Percentiles rank a stretch among this genome's conserved stretches.
These are phyloP conservation scores for Salix purpurea DNA, from an alignment of 345 rosid genomes.

Conservation along the genomic window DNA sequence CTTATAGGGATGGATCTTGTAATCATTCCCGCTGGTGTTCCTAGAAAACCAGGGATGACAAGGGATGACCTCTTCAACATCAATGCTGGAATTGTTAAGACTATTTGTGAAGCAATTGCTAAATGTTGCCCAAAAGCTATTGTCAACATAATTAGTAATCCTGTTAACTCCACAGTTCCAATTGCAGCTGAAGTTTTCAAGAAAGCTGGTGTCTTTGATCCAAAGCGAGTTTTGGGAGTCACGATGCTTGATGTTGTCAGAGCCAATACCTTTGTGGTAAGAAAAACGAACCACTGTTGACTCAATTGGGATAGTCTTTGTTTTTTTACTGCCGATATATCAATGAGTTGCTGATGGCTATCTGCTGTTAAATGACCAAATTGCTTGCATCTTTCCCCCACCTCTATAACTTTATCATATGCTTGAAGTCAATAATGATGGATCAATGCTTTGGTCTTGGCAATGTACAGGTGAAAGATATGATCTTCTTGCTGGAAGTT, in stretches of 20 bases:
- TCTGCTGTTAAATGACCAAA: not conserved
- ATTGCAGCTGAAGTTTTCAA: conserved; percentile 92
- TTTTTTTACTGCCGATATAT: not conserved
- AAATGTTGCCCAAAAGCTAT: conserved; percentile 78
- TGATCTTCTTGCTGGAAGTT: too few relatives aligned
- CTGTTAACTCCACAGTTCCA: conserved; percentile 94
- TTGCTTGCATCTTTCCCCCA: not conserved
- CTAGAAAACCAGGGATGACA: conserved; percentile 98
- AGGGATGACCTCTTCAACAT: conserved; percentile 97
- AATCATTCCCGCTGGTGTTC: conserved; percentile 93
- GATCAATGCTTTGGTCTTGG: not conserved
- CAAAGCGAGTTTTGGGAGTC: conserved; percentile 82
- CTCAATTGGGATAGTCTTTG: not conserved
- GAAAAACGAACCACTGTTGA: conserved; percentile 4
- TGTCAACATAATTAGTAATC: conserved; percentile 88
- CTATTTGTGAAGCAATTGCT: conserved; percentile 80
- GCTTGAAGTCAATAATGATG: not conserved
- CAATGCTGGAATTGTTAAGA: conserved; percentile 90
- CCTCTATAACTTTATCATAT: not conserved
- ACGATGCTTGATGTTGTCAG: conserved; percentile 96
- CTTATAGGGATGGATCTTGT: conserved; percentile 89
- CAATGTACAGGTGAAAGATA: not conserved
- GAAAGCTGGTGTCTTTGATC: conserved; percentile 84
- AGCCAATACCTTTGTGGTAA: conserved; percentile 97
- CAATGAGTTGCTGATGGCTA: not conserved